Base-by-base conservation (phyloP, 352 stramenopile species). In the Globisporangium yorkense region DNA sequence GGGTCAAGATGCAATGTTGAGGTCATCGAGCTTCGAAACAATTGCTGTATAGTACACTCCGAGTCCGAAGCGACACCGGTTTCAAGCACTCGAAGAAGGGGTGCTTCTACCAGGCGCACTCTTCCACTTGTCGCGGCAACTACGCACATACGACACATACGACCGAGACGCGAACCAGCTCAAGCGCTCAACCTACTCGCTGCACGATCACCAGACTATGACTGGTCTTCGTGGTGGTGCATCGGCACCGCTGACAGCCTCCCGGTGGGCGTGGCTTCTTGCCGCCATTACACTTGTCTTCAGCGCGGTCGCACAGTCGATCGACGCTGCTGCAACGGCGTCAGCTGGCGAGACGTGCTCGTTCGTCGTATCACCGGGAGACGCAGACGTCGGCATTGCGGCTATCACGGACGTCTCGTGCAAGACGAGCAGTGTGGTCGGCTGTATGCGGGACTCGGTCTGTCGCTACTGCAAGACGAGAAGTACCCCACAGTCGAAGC, bases 311-410 rank as follows among this genome's bases (percentile, higher is more conserved):
- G 13, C 9, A 15, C 33, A 45, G 9, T 3, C 31, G 33, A 31
- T 45, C n/a, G 31, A 10, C 33, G 31, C 33, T 5, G 10, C 24
- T 13, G 24, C 47, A 9, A 33, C 40, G 4, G 47, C 47, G 24
- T 9, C 21, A 13, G 31, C 33, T 29, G n/a, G 29, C 12, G 49
- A 33, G 21, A 37, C 39, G 51, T 56, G 43, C 21, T 35, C 21
- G 27, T 12, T 43, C 29, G 12, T 39, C 18, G 60, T 49, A 0
- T 59, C 48, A 10, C 6, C 54, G 50, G 66, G 70, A 12, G 65
- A 60, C 27, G 54, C 62, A 7, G 67, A 57, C 15, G 62, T 67
- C 21, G 71, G 71, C 2, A 67, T 80, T 33, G 58, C 68, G 20
- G 62, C 73, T 21, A 58, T 57, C 18, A 56, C 55, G 2, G 72